Evolutionary conservation across 1,284 basidiomycete species (phyloP), one percentile per base, ranked within the genome.

Genomic region (Rhodofomes roseus): DNA sequence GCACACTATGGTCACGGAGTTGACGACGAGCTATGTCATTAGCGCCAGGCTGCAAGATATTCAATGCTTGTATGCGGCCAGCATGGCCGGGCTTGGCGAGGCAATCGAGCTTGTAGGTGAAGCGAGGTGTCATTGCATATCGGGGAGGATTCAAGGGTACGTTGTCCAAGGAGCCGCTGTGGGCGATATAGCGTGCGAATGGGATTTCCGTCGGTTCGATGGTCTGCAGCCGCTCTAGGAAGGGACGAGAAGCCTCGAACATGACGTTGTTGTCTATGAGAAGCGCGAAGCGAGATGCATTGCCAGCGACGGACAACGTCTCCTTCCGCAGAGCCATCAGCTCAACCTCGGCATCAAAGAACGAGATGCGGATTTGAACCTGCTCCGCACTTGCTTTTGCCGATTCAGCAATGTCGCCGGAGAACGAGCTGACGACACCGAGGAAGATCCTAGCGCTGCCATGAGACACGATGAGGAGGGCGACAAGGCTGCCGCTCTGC

Each of bases 1-100:
- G 74, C 2, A 79, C 74, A 65, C 85, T 90, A 3, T 65, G 64
- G 25, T 60, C 62, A 52, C 68, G 73, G 44, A 91, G 69, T 36
- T 75, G 73, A 4, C 68, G 64, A 5, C 82, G 73, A 0, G 80
- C 83, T 82, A 80, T 36, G 12, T 44, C 59, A 1, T 71, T 54
- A 0, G 69, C 63, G 1, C 57, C 59, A 1, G 60, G 59, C 14
- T 63, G 56, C 20, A 57, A 54, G 1, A 66, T 66, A 48, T 65
- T 55, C 8, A 74, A 64, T 37, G 63, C 57, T 12, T 63, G 16
- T 60, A 70, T 55, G 1, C 22, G n/a, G 37, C 25, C n/a, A 54
- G 59, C 46, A 8, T 52, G 55, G 7, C 64, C 63, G 54, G 63
- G 25, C 85, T 69, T 31, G 72, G 78, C 14, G n/a, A 74, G 57